Evolutionary conservation across 129 eudicot genomes (phyloP).

Genomic region (Artemisia annua): DNA sequence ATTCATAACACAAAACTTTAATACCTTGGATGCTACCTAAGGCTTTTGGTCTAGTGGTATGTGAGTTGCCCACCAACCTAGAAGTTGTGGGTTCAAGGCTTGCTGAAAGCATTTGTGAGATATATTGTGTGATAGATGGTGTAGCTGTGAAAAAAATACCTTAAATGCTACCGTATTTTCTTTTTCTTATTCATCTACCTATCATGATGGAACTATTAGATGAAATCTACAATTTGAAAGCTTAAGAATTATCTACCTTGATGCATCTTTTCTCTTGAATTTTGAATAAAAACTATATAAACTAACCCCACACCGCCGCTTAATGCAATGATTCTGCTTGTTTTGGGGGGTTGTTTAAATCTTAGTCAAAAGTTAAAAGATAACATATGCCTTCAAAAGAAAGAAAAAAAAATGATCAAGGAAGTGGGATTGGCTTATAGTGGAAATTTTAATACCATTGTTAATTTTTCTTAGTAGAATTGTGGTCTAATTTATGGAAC

Average conservation of each 20-base stretch:
- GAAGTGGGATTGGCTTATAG: constrained; percentile 34
- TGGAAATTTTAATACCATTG: constrained; percentile 8
- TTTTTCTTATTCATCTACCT: neutral
- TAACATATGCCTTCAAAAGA: constrained; percentile 16
- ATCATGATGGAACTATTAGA: neutral
- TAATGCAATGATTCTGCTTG: constrained; percentile 41
- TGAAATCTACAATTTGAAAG: neutral
- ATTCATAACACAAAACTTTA: no score
- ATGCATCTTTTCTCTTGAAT: neutral
- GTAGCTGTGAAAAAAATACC: no score
- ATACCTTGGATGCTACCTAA: no score
- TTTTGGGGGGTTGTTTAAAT: constrained; percentile 26
- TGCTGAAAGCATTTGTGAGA: no score
- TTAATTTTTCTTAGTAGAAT: neutral
- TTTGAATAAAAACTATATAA: constrained; percentile 1
- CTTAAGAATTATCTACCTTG: neutral
- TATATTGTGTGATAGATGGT: no score
- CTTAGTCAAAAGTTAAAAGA: constrained; percentile 36
- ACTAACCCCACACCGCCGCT: constrained; percentile 41
- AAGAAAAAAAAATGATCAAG: constrained; percentile 13
- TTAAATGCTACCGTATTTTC: no score
- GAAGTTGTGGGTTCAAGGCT: no score
- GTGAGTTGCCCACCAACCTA: no score
- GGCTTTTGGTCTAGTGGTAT: no score
- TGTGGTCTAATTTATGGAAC: no score